Evolutionary conservation across 139 green algal species (phyloP), one percentile per base, ranked within the genome.

Genomic region (Pleodorina starrii): DNA sequence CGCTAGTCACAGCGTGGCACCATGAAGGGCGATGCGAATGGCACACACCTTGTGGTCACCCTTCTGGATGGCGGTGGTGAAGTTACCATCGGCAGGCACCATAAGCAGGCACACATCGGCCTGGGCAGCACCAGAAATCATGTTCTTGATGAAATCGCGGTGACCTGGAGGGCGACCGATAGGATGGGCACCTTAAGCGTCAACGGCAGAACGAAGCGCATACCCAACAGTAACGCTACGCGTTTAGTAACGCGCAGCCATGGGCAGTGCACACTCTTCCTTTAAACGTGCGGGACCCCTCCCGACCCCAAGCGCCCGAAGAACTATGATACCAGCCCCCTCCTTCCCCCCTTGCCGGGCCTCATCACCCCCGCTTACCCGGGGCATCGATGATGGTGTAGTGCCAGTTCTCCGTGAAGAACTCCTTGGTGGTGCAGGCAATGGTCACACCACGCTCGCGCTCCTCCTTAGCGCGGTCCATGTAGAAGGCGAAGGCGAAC

Each of bases 101-200:
- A 98, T 98, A 48, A 98, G 96, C 90, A 99, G 86, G 95, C 96
- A 95, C 93, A 98, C 95, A 91, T 98, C 96, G 79, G 97, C 97
- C 97, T 99, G 97, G 87, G 94, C 94, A 90, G 97, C 96, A 88
- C 98, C 98, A 81, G 98, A 99, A 94, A 99, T 99, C 98, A 99
- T 99, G 96, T 99, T 99, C 97, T 99, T 99, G 94, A 99, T 99
- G 96, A 99, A 99, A 93, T 99, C 98, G 68, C 98, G 92, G 94
- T 99, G 98, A 89, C 98, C 96, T 96, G 91, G 1, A 44, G 0
- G 32, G 51, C n/a, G 7, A 85, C 27, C 32, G 71, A 43, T 46
- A 43, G 0, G n/a, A n/a, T n/a, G n/a, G n/a, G n/a, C n/a, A n/a
- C n/a, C n/a, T n/a, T n/a, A n/a, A n/a, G n/a, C n/a, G n/a, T n/a